A percentile compares a stretch with the other conserved stretches of the same genome.
Evolutionary conservation across 805 yeast species (phyloP).

Genomic region (Yarrowia bubula): DNA sequence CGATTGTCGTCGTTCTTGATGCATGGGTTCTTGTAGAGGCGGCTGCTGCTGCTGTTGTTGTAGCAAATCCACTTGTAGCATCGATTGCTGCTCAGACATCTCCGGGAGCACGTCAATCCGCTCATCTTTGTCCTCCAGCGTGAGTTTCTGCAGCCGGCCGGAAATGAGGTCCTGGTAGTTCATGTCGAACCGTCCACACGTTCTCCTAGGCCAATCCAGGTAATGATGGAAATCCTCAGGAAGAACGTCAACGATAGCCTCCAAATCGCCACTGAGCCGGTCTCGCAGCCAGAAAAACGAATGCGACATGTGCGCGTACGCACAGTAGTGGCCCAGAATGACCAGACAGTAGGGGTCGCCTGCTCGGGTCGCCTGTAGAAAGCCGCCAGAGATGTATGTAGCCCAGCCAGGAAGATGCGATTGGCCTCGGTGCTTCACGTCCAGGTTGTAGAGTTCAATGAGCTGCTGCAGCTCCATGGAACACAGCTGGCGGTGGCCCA

Average conservation of each 20-base stretch:
- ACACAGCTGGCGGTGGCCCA: conserved; percentile 10
- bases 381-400: conserved; percentile 13
- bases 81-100: too few species aligned
- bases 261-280: conserved; percentile 9
- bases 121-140: background rate
- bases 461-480: conserved; percentile 14
- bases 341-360: conserved; percentile 24
- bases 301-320: conserved; percentile 9
- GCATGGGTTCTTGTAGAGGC: background rate
- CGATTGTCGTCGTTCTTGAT: background rate
- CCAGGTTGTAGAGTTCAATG: conserved; percentile 22
- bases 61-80: too few species aligned
- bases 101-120: too few species aligned
- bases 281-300: conserved; percentile 22
- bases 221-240: conserved; percentile 14
- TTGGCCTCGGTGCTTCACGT: conserved; percentile 20
- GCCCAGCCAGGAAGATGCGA: conserved; percentile 26
- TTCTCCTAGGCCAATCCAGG: conserved; percentile 11
- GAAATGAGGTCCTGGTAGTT: conserved; percentile 7
- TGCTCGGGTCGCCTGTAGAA: background rate
- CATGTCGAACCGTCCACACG: conserved; percentile 1
- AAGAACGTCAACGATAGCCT: conserved; percentile 5
- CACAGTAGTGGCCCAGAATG: conserved; percentile 24
- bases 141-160: background rate
- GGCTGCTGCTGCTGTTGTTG: background rate